Evolutionary conservation across 441 rosid species (phyloP), one percentile per base, ranked within the genome.

Genomic region (Euphorbia celastroides): DNA sequence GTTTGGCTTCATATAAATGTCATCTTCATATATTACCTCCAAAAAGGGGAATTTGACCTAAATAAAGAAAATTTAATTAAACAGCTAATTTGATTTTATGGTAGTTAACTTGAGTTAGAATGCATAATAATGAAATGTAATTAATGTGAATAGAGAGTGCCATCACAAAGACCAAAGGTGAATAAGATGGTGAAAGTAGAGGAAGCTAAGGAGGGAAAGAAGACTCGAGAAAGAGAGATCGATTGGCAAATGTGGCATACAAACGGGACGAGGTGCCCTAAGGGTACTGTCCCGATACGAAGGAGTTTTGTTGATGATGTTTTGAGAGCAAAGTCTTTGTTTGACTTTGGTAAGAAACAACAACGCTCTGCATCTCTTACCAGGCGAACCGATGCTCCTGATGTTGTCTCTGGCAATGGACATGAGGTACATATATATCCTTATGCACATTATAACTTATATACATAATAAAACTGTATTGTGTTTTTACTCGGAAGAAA

Each of bases 191-290:
- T 56, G 67, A 66, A 69, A 62, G 75, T 86, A 68, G 72, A 82
- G 77, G 57, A 84, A 28, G 84, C 78, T 32, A 82, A 79, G 65
- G 85, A 68, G 57, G 88, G 78, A 74, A 88, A 65, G 67, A 82
- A 77, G 76, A 81, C 75, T 59, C 36, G 44, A 80, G 22, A 27
- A 73, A 77, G 28, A 79, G 73, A 54, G 71, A 79, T 26, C 68
- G 75, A 75, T 79, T 85, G 61, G 86, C 98, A 93, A 85, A 72
- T 85, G 77, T 93, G 98, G 98, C 98, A 90, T 63, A 62, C 51
- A 46, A 90, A 85, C 28, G 98, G 97, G 5, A 80, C 84, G 65
- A 66, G 71, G 34, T 91, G 98, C 59, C 80, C 95, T 12, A 81
- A 80, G 68, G 90, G 82, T 30, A 93, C 97, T 12, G 79, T 93